phyloP scores from a whole-genome alignment of 2,329 filamentous ascomycete genomes.

The Alternaria postmessia region DNA sequence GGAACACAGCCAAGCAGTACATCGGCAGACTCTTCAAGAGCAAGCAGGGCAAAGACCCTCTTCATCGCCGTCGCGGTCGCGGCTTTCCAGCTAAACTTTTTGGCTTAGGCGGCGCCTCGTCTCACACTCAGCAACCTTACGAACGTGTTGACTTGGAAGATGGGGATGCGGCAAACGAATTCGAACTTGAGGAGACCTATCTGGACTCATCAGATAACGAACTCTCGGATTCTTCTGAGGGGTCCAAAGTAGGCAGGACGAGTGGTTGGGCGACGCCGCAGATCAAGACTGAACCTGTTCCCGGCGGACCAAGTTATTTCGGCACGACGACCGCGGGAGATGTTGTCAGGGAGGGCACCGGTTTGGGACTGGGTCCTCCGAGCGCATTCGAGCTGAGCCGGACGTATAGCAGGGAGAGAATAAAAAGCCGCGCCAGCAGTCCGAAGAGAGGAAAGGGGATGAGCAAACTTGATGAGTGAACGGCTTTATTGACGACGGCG shows the following conservation, averaged over 20 bases:
- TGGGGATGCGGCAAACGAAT: conserved; percentile 71
- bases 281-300: conserved; percentile 51
- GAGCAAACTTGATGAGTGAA: conserved; percentile 30
- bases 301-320: conserved; percentile 31
- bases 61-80: conserved; percentile 51
- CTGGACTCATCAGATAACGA: conserved; percentile 68
- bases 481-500: not conserved
- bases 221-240: conserved; percentile 67
- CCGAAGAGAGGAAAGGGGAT: conserved; percentile 54
- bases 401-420: conserved; percentile 84
- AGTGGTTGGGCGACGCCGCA: conserved; percentile 75
- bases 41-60: conserved; percentile 49
- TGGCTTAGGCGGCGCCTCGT: conserved; percentile 50
- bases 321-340: conserved; percentile 25
- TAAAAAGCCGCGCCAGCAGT: conserved; percentile 63
- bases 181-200: conserved; percentile 68
- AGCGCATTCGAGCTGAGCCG: conserved; percentile 67
- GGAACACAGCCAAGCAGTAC: conserved; percentile 65
- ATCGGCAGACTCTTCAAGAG: conserved; percentile 58
- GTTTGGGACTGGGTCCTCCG: conserved; percentile 41
- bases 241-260: conserved; percentile 64
- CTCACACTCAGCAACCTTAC: conserved; percentile 62
- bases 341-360: conserved; percentile 40
- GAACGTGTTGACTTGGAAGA: conserved; percentile 79
- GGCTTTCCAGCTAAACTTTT: conserved; percentile 67